Evolutionary conservation across 208 protist species (phyloP), one percentile per base, ranked within the genome.

Genomic region (Acanthamoeba healyi): DNA sequence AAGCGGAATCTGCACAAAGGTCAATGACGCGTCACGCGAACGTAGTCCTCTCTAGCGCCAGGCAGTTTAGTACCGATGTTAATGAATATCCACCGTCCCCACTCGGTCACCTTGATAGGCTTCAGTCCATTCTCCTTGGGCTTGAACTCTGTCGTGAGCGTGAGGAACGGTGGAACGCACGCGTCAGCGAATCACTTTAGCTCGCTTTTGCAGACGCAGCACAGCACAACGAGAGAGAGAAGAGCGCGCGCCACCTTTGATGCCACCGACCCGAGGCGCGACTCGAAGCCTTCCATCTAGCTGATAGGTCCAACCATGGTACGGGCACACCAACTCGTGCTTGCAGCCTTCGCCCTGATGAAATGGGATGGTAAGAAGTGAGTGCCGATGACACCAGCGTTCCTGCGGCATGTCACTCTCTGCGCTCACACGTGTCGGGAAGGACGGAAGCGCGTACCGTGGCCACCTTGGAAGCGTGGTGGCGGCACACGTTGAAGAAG

Each of bases 221-320:
- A 15, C 49, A 54, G 61, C 22, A 26, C 61, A 70, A 36, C 14
- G 26, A 24, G n/a, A 7, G 29, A 29, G 7, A 34, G 9, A 29
- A 7, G 61, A 7, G n/a, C n/a, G 61, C 29, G 61, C 6, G 14
- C 17, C 10, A 74, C 67, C 86, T 40, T 92, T 92, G 49, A 94
- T 94, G 63, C 90, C 90, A 70, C 63, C 79, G 0, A 94, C 90
- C 2, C 67, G 44, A 26, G 79, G 72, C 10, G 90, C 90, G 2
- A 84, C 67, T 1, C 61, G 72, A 1, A 94, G 79, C 36, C 90
- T 36, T 4, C 90, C 90, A 32, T 94, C 79, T 1, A 94, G 42
- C 34, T 58, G 72, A 26, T 94, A 94, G 22, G 81, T 94, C 74
- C 77, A 94, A 0, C 92, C 92, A 46, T 94, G 92, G 49, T 94